Evolutionary conservation across 2,329 filamentous ascomycete genomes (phyloP).

Genomic region (Rutstroemia sp.): DNA sequence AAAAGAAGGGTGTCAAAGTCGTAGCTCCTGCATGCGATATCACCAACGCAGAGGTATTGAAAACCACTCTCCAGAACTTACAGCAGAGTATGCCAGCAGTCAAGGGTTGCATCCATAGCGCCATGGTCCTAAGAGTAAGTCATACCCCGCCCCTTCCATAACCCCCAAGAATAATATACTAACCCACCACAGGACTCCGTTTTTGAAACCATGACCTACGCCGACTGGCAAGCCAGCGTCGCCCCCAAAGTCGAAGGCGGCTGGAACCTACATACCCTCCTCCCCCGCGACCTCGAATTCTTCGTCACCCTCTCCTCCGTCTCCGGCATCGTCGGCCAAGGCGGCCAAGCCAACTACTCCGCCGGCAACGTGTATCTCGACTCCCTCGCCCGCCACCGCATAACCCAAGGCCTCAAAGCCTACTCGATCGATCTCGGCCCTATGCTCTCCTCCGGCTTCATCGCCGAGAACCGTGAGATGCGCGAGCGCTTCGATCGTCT

Average conservation of each 20-base stretch:
- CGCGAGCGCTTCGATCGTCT: conserved; percentile 8
- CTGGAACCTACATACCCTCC: conserved; percentile 19
- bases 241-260: conserved; percentile 30
- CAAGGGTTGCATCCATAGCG: conserved; percentile 37
- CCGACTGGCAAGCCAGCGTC: conserved; percentile 30
- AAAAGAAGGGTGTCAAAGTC: conserved; percentile 33
- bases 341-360: conserved; percentile 14
- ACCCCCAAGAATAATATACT: background rate
- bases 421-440: conserved; percentile 14
- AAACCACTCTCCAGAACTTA: background rate
- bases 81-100: conserved; percentile 22
- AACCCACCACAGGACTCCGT: conserved; percentile 9
- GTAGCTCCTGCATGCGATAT: conserved; percentile 42
- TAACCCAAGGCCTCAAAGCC: conserved; percentile 9
- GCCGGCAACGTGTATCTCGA: conserved; percentile 28
- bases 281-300: conserved; percentile 12
- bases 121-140: conserved; percentile 36
- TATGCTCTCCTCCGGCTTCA: conserved; percentile 13
- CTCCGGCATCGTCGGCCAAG: conserved; percentile 15
- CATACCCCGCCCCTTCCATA: background rate
- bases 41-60: conserved; percentile 27
- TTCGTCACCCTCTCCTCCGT: conserved; percentile 29
- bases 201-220: conserved; percentile 30
- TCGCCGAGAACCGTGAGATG: conserved; percentile 13
- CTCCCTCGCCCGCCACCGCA: conserved; percentile 12